Evolutionary conservation across 352 stramenopile species (phyloP), one percentile per base, ranked within the genome.

Genomic region (Hyaloperonospora arabidopsidis): DNA sequence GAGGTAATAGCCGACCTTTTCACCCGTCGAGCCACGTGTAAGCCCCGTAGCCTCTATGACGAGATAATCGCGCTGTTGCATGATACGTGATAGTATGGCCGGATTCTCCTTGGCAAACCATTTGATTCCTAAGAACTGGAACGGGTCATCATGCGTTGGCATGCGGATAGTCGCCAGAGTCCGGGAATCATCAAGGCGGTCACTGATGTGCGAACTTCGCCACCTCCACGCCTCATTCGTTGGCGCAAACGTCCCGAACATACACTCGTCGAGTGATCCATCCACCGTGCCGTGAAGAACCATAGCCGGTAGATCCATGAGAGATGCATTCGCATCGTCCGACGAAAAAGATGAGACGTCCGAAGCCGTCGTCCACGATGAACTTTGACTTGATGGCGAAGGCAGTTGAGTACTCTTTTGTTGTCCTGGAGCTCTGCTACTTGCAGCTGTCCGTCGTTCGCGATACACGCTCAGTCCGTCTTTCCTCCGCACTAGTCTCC

Each of bases 41-140:
- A 70, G 45, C 0, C 76, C 75, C 0, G 65, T 75, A 0, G 61
- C 68, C 32, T 86, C 72, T 28, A 81, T 44, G 29, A 84, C 61
- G 17, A 84, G 47, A 36, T 74, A 78, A 34, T 86, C 72, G 17
- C 75, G 63, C 5, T 61, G 66, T 19, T 76, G 61, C 15, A 77
- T 53, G 32, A 86, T 67, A 1, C 65, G 67, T 22, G 60, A 51
- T 3, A 85, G 50, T 19, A 76, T 45, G 2, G 57, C 66, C 6
- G 74, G 63, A 2, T 70, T 41, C 44, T 80, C 70, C 40, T 74
- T 78, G 14, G 59, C 71, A 51, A 81, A 77, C 74, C 72, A 83
- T 47, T 86, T 86, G 54, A 86, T 57, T 1, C 63, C 69, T 0
- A 81, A 46, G 41, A 70, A 83, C 5, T 63, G 65, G 44, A 73